Evolutionary conservation across 2,329 filamentous ascomycete species (phyloP), one percentile per base, ranked within the genome.

Genomic region (Exophiala bonariae): DNA sequence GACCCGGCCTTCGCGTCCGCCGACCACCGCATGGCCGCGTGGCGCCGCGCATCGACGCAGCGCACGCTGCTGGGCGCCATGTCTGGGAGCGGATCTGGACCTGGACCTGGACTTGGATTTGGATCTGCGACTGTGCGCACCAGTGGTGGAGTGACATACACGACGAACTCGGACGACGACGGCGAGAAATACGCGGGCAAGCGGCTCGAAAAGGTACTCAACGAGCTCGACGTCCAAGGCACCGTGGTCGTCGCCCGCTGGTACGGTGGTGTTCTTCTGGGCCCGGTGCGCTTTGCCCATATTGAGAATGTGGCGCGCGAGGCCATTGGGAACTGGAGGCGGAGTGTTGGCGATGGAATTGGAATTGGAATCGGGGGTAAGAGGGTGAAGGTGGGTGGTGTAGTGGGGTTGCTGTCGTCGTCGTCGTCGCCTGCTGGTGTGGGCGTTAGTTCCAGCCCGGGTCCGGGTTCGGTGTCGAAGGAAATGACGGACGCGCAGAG

Each of bases 261-360:
- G 76, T 80, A 77, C 54, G 77, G 77, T 2, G 77, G 77, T 1
- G 64, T 72, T 3, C 69, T 78, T 57, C 66, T 80, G 8, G 77
- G 77, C 0, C 76, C 75, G 1, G 69, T 76, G 13, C 60, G 77
- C 13, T 80, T 80, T 52, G 69, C 67, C 40, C 76, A 79, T 49
- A 77, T 80, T 20, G 75, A 78, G 56, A 69, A 62, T 18, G 68
- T 63, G 23, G 77, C 76, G 2, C 66, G 68, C 47, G 71, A 73
- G 45, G 76, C 75, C 2, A 69, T 80, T 14, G 58, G 61, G 55
- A 68, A 63, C 35, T 77, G 67, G 59, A 56, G 57, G 39, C 35
- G 23, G 65, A 66, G 45, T 4, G 33, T 42, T 11, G 35, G 18
- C 13, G 33, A 3, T 3, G 23, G 33, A 16, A 20, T 37, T 19